Conservation (phyloP, 441 rosid genomes). For the Sinapis alba region DNA sequence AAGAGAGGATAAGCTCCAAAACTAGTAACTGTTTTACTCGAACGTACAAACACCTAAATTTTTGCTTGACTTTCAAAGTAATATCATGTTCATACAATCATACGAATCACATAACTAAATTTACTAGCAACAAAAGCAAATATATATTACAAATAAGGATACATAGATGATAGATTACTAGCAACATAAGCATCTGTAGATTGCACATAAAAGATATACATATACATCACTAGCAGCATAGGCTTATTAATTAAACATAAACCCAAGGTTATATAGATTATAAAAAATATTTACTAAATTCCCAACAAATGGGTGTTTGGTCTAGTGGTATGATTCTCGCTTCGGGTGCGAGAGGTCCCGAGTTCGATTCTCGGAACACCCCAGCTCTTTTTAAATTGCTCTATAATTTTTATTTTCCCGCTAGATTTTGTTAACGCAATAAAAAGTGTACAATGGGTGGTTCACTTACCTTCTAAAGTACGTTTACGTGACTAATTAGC, state of each 20-base stretch:
- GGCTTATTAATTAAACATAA: background rate
- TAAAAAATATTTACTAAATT: rapidly evolving
- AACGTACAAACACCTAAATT: background rate
- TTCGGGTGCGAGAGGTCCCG: slow-evolving; percentile 76
- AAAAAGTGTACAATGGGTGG: background rate
- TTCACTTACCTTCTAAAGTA: background rate
- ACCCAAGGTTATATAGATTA: background rate
- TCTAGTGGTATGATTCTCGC: slow-evolving; percentile 74
- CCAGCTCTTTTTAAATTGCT: background rate
- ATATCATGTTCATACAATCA: background rate
- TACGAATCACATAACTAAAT: background rate
- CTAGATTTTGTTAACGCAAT: background rate
- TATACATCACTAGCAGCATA: background rate
- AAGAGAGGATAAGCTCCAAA: background rate
- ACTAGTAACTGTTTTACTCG: background rate
- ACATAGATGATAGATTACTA: background rate
- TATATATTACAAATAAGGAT: background rate
- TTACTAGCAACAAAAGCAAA: background rate
- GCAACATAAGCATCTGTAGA: background rate
- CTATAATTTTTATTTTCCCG: background rate
- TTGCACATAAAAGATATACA: background rate
- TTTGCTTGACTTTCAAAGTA: background rate
- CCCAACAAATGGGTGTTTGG: slow-evolving; percentile 48
- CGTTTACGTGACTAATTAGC: background rate
- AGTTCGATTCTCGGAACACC: slow-evolving; percentile 80